Evolutionary conservation across 345 rosid species (phyloP).

Genomic region (Rhodamnia argentea): DNA sequence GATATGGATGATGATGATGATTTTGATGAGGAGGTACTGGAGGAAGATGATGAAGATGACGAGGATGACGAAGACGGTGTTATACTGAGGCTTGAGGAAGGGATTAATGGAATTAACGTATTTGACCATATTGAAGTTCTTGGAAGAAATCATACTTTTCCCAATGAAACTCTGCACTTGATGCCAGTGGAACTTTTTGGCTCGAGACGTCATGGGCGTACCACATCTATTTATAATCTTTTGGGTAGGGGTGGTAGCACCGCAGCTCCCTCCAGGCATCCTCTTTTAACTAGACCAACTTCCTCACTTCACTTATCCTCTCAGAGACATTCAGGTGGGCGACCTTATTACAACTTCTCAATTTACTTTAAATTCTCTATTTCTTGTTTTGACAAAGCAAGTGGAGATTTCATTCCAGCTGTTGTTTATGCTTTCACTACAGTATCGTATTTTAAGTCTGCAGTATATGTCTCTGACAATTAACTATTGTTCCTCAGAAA

Average conservation of each 20-base stretch:
- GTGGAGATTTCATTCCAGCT: background rate
- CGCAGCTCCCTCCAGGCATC: slow-evolving; percentile 67
- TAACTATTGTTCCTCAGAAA: slow-evolving; percentile 22
- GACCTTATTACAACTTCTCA: background rate
- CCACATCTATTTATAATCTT: slow-evolving; percentile 90
- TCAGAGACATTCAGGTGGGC: slow-evolving; percentile 56
- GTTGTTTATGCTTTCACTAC: background rate
- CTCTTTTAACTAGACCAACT: slow-evolving; percentile 67
- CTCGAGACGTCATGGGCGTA: slow-evolving; percentile 91
- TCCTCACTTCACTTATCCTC: slow-evolving; percentile 27
- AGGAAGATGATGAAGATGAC: slow-evolving; percentile 85
- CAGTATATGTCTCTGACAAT: background rate
- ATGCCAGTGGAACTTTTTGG: slow-evolving; percentile 99
- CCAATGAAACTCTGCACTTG: slow-evolving; percentile 78
- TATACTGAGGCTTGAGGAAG: slow-evolving; percentile 82
- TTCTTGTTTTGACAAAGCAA: background rate
- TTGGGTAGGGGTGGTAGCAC: slow-evolving; percentile 69
- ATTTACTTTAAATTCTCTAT: background rate
- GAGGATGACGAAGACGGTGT: slow-evolving; percentile 92
- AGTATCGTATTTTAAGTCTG: background rate
- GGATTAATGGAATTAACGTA: slow-evolving; percentile 80
- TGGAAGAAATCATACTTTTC: slow-evolving; percentile 74
- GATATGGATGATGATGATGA: slow-evolving; percentile 92
- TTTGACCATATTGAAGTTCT: slow-evolving; percentile 92
- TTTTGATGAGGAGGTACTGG: slow-evolving; percentile 87